Base-by-base conservation (phyloP, 495 filamentous ascomycete genomes). In the Cudoniella acicularis region DNA sequence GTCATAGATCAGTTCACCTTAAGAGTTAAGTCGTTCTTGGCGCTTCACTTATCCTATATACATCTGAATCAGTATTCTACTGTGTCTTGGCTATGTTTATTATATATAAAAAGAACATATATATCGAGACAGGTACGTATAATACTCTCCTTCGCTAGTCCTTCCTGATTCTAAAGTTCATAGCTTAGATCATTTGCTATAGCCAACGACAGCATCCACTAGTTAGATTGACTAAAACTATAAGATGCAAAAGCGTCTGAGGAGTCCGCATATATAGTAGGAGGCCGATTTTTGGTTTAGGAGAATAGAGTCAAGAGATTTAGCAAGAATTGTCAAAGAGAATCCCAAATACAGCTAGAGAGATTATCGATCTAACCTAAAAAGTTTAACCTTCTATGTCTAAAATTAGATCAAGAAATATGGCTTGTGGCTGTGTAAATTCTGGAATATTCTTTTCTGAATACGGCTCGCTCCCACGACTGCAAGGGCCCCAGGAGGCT, bases 1-100 rank as follows among this genome's bases (percentile, higher is more conserved):
- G n/a, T n/a, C n/a, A n/a, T n/a, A n/a, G n/a, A n/a, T n/a, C n/a
- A n/a, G n/a, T n/a, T n/a, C n/a, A n/a, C n/a, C n/a, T n/a, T n/a
- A n/a, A n/a, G n/a, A n/a, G n/a, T n/a, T n/a, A n/a, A n/a, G n/a
- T n/a, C n/a, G n/a, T n/a, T n/a, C n/a, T n/a, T n/a, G n/a, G n/a
- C n/a, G n/a, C n/a, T n/a, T n/a, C n/a, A n/a, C n/a, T n/a, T n/a
- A n/a, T n/a, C n/a, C n/a, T n/a, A n/a, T n/a, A n/a, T n/a, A n/a
- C n/a, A n/a, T n/a, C n/a, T n/a, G 36, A 56, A 56, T 56, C 54
- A 56, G 54, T 23, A 56, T 56, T 56, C 45, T 56, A 56, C 36
- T 56, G n/a, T 4, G 54, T 49, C 54, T 40, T 57, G 46, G 55
- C 21, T 49, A 50, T 43, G 55, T 45, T 24, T 49, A 54, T 54